Conservation (phyloP, 1,139 yeast species). For the Torulaspora globosa region DNA sequence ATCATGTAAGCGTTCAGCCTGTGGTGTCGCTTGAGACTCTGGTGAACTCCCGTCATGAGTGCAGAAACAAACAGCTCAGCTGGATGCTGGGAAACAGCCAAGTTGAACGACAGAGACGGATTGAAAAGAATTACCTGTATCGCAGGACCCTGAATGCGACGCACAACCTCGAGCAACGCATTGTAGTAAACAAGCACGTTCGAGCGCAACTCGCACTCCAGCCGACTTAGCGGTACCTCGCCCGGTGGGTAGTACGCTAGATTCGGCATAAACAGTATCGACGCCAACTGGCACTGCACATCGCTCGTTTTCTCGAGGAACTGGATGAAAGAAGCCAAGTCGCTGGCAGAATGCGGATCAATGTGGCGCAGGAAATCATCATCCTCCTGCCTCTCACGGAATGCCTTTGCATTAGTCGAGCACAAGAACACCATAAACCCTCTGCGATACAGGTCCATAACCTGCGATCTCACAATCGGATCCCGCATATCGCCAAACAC, state of each 20-base stretch:
- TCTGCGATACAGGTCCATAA: constrained; percentile 36
- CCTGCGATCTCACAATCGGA: constrained; percentile 36
- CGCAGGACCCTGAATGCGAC: constrained; percentile 20
- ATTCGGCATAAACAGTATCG: constrained; percentile 35
- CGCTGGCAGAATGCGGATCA: constrained; percentile 25
- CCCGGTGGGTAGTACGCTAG: constrained; percentile 34
- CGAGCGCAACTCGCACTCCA: constrained; percentile 27
- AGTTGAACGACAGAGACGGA: constrained; percentile 32
- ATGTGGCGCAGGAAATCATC: constrained; percentile 33
- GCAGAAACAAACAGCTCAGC: constrained; percentile 32
- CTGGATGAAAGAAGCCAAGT: constrained; percentile 23
- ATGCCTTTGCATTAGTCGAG: constrained; percentile 25
- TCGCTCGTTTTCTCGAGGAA: constrained; percentile 15
- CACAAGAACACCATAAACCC: constrained; percentile 35
- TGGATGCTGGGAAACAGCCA: constrained; percentile 27
- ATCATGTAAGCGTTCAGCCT: constrained; percentile 23
- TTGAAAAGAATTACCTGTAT: constrained; percentile 30
- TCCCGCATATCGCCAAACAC: constrained; percentile 37
- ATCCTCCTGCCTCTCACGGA: constrained; percentile 29
- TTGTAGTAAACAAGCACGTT: constrained; percentile 26
- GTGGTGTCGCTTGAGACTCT: constrained; percentile 19
- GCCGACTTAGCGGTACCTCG: constrained; percentile 20
- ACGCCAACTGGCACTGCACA: constrained; percentile 19
- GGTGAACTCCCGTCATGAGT: constrained; percentile 26
- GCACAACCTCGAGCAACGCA: constrained; percentile 25